A percentile compares a stretch with the other conserved stretches of the same genome.
These are phyloP conservation scores for Zarea fungicola DNA, from an alignment of 2,329 filamentous ascomycete species.

Conservation along the genomic window DNA sequence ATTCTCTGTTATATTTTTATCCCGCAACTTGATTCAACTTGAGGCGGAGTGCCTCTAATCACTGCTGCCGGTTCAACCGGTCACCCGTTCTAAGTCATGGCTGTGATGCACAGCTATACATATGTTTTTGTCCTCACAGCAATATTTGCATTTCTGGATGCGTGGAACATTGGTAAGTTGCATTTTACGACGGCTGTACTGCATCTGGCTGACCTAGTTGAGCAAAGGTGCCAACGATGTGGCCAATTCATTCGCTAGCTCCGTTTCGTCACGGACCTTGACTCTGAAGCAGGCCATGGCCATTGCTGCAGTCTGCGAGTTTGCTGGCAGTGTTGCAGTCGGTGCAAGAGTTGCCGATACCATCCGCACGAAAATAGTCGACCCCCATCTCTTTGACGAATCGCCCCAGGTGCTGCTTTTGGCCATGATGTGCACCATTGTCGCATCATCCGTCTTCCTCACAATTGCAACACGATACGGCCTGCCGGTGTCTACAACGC, in stretches of 20 bases:
- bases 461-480: conserved; percentile 46
- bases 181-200: neutral
- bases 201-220: neutral
- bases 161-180: conserved; percentile 54
- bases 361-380: conserved; percentile 42
- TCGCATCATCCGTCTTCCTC: conserved; percentile 47
- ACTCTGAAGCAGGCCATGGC: conserved; percentile 43
- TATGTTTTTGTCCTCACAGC: conserved; percentile 53
- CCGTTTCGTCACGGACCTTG: conserved; percentile 40
- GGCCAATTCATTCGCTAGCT: conserved; percentile 43
- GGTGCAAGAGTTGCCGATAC: conserved; percentile 36
- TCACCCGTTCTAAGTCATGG: conserved; percentile 23
- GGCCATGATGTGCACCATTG: conserved; percentile 49
- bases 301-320: conserved; percentile 39
- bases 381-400: conserved; percentile 36
- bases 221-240: conserved; percentile 44
- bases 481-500: conserved; percentile 50
- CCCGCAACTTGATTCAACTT: too few relatives aligned
- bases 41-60: too few relatives aligned
- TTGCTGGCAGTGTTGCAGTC: conserved; percentile 37
- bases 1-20: neutral
- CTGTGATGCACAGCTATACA: conserved; percentile 42
- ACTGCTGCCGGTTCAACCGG: neutral
- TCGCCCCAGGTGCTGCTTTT: conserved; percentile 45
- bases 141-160: conserved; percentile 53